Evolutionary conservation across 768 basidiomycete genomes (phyloP).

Genomic region (Calvatia gigantea): DNA sequence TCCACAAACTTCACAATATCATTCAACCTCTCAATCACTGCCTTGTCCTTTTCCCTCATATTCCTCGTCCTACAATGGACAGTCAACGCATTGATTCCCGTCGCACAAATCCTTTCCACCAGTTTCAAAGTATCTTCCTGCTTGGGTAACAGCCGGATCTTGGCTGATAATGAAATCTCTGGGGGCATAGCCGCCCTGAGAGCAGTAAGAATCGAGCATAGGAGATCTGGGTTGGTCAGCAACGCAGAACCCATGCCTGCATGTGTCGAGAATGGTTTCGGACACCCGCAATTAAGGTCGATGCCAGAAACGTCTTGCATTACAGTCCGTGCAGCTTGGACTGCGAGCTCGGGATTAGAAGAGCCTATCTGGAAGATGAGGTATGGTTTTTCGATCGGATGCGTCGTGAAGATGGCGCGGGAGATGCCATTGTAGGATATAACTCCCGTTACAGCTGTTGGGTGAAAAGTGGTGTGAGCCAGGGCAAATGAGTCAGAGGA

Average conservation of each 20-base stretch:
- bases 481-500: neutral
- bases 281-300: conserved; percentile 97
- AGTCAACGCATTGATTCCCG: conserved; percentile 86
- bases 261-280: conserved; percentile 92
- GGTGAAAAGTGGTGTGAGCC: neutral
- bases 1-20: conserved; percentile 88
- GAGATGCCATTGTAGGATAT: conserved; percentile 83
- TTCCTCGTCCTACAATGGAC: conserved; percentile 93
- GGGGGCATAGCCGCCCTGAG: conserved; percentile 70
- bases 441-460: conserved; percentile 78
- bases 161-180: conserved; percentile 87
- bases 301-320: conserved; percentile 88
- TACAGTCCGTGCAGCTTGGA: conserved; percentile 86
- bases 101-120: conserved; percentile 83
- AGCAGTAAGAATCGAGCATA: conserved; percentile 84
- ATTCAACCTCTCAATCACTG: conserved; percentile 70
- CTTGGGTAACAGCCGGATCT: conserved; percentile 84
- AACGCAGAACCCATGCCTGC: conserved; percentile 97
- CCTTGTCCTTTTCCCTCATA: conserved; percentile 83
- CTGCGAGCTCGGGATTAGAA: conserved; percentile 84
- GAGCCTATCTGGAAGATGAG: conserved; percentile 96
- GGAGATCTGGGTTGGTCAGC: conserved; percentile 84
- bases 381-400: conserved; percentile 92
- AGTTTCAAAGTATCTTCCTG: conserved; percentile 88
- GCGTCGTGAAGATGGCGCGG: conserved; percentile 86